Base-by-base conservation (phyloP, 768 basidiomycete genomes). In the Rubroboletus pulcherrimus region DNA sequence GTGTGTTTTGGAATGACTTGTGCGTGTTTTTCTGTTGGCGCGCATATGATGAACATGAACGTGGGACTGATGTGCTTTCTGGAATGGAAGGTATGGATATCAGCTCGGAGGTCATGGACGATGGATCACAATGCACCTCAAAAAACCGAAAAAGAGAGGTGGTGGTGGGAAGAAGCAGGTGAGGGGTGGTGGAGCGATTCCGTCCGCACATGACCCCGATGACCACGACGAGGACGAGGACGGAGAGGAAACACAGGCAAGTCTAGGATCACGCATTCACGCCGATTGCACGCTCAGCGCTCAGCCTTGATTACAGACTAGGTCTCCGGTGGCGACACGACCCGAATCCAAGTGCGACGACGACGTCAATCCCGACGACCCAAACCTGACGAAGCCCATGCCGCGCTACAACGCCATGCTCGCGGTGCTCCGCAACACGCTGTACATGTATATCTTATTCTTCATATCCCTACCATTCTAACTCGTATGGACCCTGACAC, bases 321-420 rank as follows among this genome's bases (percentile, higher is more conserved):
- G 19, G 12, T 33, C 54, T 9, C 24, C 29, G 5, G 33, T 29
- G 9, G 38, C 17, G 15, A n/a, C 35, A 15, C 50, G 24, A 33
- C 49, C 41, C 4, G 51, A 49, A 24, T 9, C 31, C 19, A 45
- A 47, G 12, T 57, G 37, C 35, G 70, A 72, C 15, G 64, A 69
- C 34, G 80, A 80, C 21, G 49, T 66, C 10, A 84, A 87, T 59
- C 74, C 78, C 0, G 82, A 89, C 51, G 90, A 92, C 64, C 87
- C 90, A 0, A 71, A 75, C 37, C 65, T 78, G 56, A 84, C 87
- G 0, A 72, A 74, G 1, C 94, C 93, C 0, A 74, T 86, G 17
- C 78, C 85, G 1, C 78, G 91, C 8, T 95, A 94, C 70, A 96
- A 95, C 63, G 81, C 91, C 5, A 94, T 96, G 92, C 75, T 94